Evolutionary conservation across 345 rosid species (phyloP), one percentile per base, ranked within the genome.

Genomic region (Cardamine chenopodiifolia): DNA sequence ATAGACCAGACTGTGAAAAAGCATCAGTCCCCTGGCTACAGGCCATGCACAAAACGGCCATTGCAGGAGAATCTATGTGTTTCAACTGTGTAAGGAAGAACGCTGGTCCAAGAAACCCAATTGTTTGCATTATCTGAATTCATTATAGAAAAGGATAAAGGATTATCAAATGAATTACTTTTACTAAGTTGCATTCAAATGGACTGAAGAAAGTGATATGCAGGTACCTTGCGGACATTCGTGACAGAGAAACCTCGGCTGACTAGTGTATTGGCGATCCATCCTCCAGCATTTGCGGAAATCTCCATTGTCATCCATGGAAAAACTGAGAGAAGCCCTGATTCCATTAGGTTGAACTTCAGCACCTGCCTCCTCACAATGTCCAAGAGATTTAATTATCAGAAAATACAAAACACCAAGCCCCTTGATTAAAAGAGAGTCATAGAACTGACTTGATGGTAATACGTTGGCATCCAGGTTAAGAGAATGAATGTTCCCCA

Each of bases 251-350:
- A 64, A 61, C 98, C 98, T 79, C 73, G 80, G 90, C 91, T 91
- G 23, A 94, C 93, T 20, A 94, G 89, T 57, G 97, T 88, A 78
- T 94, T 95, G 0, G 97, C 96, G 26, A 94, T 94, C 98, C 98
- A 94, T 8, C 98, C 98, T 48, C 97, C 97, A 61, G 85, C 76
- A 72, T 94, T 94, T 49, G 98, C 95, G 47, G 94, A 87, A 83
- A 91, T 86, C 29, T 95, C 97, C 98, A 94, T 91, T 17, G 98
- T 89, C 79, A 94, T 85, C 97, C 98, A 94, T 35, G 97, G 98
- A 69, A 94, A 78, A 20, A 94, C 93, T 7, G 88, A 86, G 23
- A 94, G 49, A 55, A 91, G 91, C 23, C 95, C 96, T 15, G 97
- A 94, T 23, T 94, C 98, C 8, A 89, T 91, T 25, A 91, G 90